A percentile compares a stretch with the other conserved stretches of the same genome.
phyloP scores from a whole-genome alignment of 2,329 filamentous ascomycete genomes.

The Fusarium paranaense region DNA sequence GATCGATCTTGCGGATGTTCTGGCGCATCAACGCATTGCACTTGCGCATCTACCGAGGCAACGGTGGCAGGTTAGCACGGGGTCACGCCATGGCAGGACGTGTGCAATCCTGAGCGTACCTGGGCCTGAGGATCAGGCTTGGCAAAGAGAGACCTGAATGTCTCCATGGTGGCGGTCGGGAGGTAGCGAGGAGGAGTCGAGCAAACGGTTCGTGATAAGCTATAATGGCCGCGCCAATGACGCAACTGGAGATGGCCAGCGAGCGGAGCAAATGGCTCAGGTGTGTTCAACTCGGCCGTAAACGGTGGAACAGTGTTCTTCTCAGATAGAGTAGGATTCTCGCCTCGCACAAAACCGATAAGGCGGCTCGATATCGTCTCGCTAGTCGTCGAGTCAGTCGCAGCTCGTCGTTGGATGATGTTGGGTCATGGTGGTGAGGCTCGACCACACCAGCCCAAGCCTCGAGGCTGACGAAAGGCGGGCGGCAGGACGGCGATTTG shows the following conservation, averaged over 20 bases:
- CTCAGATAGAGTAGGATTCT: not conserved
- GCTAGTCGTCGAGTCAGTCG: slow-evolving; percentile 22
- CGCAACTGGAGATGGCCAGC: slow-evolving; percentile 38
- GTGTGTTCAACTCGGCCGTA: not conserved
- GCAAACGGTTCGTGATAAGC: slow-evolving; percentile 2
- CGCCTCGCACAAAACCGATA: not conserved
- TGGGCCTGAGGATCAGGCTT: slow-evolving; percentile 94
- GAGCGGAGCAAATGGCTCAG: slow-evolving; percentile 8
- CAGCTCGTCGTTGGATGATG: slow-evolving; percentile 35
- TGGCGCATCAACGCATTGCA: slow-evolving; percentile 90
- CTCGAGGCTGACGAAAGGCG: slow-evolving; percentile 39
- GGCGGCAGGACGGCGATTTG: slow-evolving; percentile 5
- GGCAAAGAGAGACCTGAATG: slow-evolving; percentile 85
- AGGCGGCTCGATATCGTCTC: slow-evolving; percentile 11
- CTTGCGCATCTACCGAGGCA: slow-evolving; percentile 80
- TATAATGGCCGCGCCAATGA: slow-evolving; percentile 37
- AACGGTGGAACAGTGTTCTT: not conserved
- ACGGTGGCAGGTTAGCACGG: slow-evolving; percentile 10
- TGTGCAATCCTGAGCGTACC: slow-evolving; percentile 62
- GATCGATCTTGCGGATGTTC: slow-evolving; percentile 94
- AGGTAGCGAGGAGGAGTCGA: slow-evolving; percentile 7
- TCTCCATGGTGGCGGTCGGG: slow-evolving; percentile 75
- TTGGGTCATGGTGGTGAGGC: slow-evolving; percentile 43
- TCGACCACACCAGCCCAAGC: slow-evolving; percentile 26
- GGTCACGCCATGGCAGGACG: not conserved